Conservation (phyloP, 116 monocot genomes). For the Zostera marina region DNA sequence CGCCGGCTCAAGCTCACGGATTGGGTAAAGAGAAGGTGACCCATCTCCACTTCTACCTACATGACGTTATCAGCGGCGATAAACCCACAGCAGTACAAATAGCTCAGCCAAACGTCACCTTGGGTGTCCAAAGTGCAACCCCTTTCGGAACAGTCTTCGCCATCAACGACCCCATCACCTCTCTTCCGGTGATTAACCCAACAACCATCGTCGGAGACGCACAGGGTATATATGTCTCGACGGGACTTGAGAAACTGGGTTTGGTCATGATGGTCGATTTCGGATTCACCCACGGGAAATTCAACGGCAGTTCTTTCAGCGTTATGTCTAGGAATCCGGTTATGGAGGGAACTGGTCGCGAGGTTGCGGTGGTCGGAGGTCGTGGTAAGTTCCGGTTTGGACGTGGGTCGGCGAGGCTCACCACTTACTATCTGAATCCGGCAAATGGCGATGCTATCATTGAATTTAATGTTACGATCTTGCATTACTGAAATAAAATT, state of each 20-base stretch:
- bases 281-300: constrained; percentile 23
- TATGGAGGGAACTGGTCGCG: background rate
- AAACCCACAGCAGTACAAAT: constrained; percentile 5
- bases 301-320: constrained; percentile 23
- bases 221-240: constrained; percentile 31
- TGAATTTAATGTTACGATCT: constrained; percentile 18
- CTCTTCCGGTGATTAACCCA: background rate
- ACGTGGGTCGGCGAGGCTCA: constrained; percentile 10
- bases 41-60: constrained; percentile 16
- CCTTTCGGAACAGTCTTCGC: constrained; percentile 8
- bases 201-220: constrained; percentile 24
- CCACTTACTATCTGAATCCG: constrained; percentile 4
- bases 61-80: constrained; percentile 9
- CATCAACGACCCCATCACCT: constrained; percentile 12
- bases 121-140: background rate
- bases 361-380: constrained; percentile 32
- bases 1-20: background rate
- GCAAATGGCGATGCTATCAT: constrained; percentile 17
- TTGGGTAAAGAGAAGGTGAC: constrained; percentile 8
- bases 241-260: constrained; percentile 13
- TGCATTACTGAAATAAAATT: constrained; percentile 8
- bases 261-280: constrained; percentile 30
- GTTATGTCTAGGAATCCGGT: constrained; percentile 18
- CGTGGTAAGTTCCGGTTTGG: constrained; percentile 18
- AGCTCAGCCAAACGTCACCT: background rate